Conservation (phyloP, 345 rosid genomes). For the Eucalyptus paniculata region DNA sequence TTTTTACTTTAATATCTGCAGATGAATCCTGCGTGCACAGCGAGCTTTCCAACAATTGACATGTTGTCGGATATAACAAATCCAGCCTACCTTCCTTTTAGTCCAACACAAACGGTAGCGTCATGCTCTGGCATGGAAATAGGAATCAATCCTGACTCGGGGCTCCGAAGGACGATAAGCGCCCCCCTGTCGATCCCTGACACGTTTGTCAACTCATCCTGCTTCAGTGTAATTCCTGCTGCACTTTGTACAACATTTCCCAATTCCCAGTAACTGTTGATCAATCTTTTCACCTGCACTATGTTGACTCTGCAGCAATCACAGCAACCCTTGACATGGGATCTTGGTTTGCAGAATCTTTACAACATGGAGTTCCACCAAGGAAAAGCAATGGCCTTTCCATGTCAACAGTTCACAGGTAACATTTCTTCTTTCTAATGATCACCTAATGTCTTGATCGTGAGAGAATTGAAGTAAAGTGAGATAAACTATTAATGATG, state of each 20-base stretch:
- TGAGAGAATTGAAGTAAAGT: neutral
- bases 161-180: slow-evolving; percentile 22
- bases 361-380: slow-evolving; percentile 47
- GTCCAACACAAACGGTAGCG: slow-evolving; percentile 33
- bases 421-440: neutral
- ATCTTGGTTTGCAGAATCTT: slow-evolving; percentile 49
- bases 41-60: slow-evolving; percentile 28
- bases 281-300: neutral
- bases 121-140: slow-evolving; percentile 36
- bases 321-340: slow-evolving; percentile 60
- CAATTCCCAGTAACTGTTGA: too few species aligned
- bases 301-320: neutral
- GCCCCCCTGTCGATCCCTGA: slow-evolving; percentile 41
- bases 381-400: slow-evolving; percentile 17
- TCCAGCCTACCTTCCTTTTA: slow-evolving; percentile 38
- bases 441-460: neutral
- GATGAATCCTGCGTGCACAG: slow-evolving; percentile 16
- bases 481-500: neutral
- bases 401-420: slow-evolving; percentile 46
- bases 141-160: slow-evolving; percentile 34
- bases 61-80: slow-evolving; percentile 33
- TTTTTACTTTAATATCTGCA: neutral
- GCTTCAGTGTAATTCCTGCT: slow-evolving; percentile 30
- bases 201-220: slow-evolving; percentile 24
- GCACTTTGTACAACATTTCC: neutral